Base-by-base conservation (phyloP, 2,329 filamentous ascomycete species). In the Trichoderma afroharzianum region DNA sequence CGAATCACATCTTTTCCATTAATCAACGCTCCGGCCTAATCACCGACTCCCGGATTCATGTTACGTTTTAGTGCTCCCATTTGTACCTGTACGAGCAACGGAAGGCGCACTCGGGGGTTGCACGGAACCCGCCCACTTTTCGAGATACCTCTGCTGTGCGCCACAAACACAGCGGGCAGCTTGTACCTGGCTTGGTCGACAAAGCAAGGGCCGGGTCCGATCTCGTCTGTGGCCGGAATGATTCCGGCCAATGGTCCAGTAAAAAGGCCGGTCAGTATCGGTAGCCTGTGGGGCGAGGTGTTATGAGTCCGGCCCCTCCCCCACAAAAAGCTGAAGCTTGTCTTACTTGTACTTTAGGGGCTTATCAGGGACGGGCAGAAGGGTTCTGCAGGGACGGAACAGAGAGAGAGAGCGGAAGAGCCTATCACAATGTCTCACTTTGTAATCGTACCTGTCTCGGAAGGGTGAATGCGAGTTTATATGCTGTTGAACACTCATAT, bases 161-260 rank as follows among this genome's bases (percentile, higher is more conserved):
- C 66, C 8, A 24, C 14, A 0, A 0, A 3, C 3, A 8, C 18
- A 9, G 11, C 15, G 28, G 28, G 5, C 26, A 50, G 26, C 32
- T 53, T 14, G 71, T 72, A 73, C 68, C 71, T 28, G 33, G 18
- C 21, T 15, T 33, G 66, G 61, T 39, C 67, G 50, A 53, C n/a
- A 30, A 21, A 28, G 53, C 55, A 68, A 61, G 59, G 58, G 50
- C 76, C 76, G 76, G 76, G 62, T 76, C 77, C 77, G 77, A 76
- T 74, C 59, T 77, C 74, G 76, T 74, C 55, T 57, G 72, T 77
- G 79, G 79, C 79, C 79, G 79, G 79, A 80, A 80, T 63, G 2
- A 66, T 80, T 80, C 78, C 79, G 78, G 79, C 78, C 78, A 78
- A 70, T 61, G 70, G 59, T 72, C 75, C 76, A 75, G 71, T 70